Evolutionary conservation across 129 eudicot genomes (phyloP).

Genomic region (Scalesia atractyloides): DNA sequence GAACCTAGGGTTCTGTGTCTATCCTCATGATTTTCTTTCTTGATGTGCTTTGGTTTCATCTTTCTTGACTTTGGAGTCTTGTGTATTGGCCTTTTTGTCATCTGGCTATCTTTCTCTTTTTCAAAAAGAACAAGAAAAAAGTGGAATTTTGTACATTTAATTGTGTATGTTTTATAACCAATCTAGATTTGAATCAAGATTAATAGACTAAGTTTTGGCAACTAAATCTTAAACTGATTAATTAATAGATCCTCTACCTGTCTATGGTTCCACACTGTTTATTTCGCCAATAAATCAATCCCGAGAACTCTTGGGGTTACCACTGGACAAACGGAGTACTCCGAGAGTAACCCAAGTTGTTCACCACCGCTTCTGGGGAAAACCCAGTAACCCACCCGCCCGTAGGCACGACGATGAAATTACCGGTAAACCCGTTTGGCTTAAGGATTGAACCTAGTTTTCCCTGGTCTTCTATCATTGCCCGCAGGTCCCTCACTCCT

Average conservation of each 20-base stretch:
- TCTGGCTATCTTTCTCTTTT: constrained; percentile 26
- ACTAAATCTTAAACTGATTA: constrained; percentile 2
- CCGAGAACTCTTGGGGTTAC: too few species aligned
- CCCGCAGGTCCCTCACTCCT: too few species aligned
- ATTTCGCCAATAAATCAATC: too few species aligned
- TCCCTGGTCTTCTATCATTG: too few species aligned
- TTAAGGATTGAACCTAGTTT: too few species aligned
- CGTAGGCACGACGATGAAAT: too few species aligned
- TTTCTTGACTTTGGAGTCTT: constrained; percentile 45
- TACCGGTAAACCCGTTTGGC: too few species aligned
- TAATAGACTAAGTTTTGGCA: background rate
- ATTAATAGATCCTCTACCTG: background rate
- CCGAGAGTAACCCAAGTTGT: too few species aligned
- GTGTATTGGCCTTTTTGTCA: constrained; percentile 33
- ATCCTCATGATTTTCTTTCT: constrained; percentile 29
- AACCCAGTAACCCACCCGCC: too few species aligned
- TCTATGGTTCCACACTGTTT: constrained; percentile 12
- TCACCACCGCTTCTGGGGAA: too few species aligned
- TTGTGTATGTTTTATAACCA: constrained; percentile 17
- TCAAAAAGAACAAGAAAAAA: constrained; percentile 20
- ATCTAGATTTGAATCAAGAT: constrained; percentile 32
- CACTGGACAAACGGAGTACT: too few species aligned
- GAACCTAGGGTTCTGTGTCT: constrained; percentile 27
- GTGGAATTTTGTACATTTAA: constrained; percentile 15
- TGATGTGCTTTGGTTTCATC: constrained; percentile 36